Percentiles rank a stretch among this genome's conserved stretches.
phyloP scores from a whole-genome alignment of 2,329 filamentous ascomycete species.

The Aspergillus candidus region DNA sequence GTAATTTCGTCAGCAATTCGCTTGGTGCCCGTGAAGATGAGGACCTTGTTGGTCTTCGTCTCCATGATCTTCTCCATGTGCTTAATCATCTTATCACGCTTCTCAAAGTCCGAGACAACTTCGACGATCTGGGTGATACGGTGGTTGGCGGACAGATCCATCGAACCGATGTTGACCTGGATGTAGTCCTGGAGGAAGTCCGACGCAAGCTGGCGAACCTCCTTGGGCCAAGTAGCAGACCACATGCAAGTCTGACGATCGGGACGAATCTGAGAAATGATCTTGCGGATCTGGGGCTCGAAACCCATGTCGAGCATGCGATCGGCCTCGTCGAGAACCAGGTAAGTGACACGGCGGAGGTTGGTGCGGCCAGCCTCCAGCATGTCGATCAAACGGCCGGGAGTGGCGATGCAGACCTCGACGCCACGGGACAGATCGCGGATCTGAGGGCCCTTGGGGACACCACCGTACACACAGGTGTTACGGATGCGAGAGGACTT shows the following conservation, averaged over 20 bases:
- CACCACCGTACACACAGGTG: constrained; percentile 98
- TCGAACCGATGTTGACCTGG: constrained; percentile 96
- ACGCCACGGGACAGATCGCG: constrained; percentile 91
- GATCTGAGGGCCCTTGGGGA: constrained; percentile 95
- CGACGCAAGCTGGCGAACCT: constrained; percentile 82
- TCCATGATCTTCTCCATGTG: constrained; percentile 98
- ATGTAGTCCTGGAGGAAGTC: constrained; percentile 96
- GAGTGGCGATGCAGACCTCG: constrained; percentile 97
- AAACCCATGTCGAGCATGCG: constrained; percentile 99
- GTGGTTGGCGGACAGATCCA: constrained; percentile 95
- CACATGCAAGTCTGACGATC: constrained; percentile 99
- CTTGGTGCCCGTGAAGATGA: constrained; percentile 83
- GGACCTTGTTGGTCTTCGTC: constrained; percentile 86
- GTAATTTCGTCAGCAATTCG: constrained; percentile 97
- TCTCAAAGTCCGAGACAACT: constrained; percentile 92
- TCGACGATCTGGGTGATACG: constrained; percentile 97
- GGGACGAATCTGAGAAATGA: constrained; percentile 92
- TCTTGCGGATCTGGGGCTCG: constrained; percentile 98
- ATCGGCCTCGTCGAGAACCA: constrained; percentile 97
- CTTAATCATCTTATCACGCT: constrained; percentile 95
- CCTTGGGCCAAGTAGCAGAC: constrained; percentile 99
- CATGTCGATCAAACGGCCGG: constrained; percentile 97
- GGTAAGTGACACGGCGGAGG: constrained; percentile 92
- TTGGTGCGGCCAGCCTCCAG: constrained; percentile 97
- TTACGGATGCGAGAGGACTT: constrained; percentile 97